A percentile compares a stretch with the other conserved stretches of the same genome.
Conservation (phyloP, 352 stramenopile genomes). For the Albugo candida region DNA sequence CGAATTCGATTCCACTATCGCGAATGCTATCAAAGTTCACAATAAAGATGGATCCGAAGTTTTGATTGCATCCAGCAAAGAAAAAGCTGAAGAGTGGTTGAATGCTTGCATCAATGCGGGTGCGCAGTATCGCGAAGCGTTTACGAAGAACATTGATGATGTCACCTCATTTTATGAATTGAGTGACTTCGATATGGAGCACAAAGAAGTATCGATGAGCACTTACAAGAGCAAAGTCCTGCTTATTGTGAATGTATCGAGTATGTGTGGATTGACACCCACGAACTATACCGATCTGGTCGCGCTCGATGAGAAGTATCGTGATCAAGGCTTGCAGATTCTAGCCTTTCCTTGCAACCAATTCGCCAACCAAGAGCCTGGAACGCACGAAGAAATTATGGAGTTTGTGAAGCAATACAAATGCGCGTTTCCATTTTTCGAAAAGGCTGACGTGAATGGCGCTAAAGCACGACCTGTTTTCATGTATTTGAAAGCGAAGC, state of each 20-base stretch:
- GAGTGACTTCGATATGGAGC: slow-evolving; percentile 31
- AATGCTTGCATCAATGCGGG: slow-evolving; percentile 24
- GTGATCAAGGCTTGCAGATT: slow-evolving; percentile 26
- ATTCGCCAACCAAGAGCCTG: slow-evolving; percentile 62
- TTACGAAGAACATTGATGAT: slow-evolving; percentile 13
- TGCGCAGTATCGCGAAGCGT: slow-evolving; percentile 21
- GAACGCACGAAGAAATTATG: slow-evolving; percentile 28
- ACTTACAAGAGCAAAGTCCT: slow-evolving; percentile 34
- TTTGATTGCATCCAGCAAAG: slow-evolving; percentile 14
- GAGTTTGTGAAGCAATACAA: slow-evolving; percentile 37
- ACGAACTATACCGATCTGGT: slow-evolving; percentile 62
- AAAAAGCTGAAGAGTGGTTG: slow-evolving; percentile 25
- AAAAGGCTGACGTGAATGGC: slow-evolving; percentile 79
- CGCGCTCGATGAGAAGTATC: slow-evolving; percentile 37
- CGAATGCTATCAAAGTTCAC: slow-evolving; percentile 23
- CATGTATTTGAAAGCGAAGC: slow-evolving; percentile 55
- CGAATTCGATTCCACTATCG: slow-evolving; percentile 18
- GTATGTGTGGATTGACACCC: slow-evolving; percentile 58
- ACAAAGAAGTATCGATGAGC: slow-evolving; percentile 35
- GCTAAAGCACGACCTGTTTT: slow-evolving; percentile 50
- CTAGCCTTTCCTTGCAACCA: slow-evolving; percentile 78
- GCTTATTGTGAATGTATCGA: slow-evolving; percentile 55
- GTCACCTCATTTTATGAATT: slow-evolving; percentile 58
- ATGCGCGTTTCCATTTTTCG: slow-evolving; percentile 24
- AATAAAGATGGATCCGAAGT: slow-evolving; percentile 16